Evolutionary conservation across 345 rosid genomes (phyloP).

Genomic region (Gossypium thurberi): DNA sequence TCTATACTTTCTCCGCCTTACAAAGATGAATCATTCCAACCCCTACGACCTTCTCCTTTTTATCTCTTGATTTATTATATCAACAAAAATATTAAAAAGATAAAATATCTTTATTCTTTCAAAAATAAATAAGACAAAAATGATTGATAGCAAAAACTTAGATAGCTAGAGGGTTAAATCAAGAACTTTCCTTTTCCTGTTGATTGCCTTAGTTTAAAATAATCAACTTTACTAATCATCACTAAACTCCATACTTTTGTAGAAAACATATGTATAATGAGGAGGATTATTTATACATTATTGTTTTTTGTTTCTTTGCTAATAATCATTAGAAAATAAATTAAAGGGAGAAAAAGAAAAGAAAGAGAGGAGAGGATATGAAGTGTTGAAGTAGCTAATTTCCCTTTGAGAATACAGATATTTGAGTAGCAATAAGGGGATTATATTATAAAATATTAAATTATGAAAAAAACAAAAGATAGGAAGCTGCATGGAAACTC

Average conservation of each 20-base stretch:
- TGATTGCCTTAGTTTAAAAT: background rate
- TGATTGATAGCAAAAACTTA: background rate
- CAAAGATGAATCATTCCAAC: too few species aligned
- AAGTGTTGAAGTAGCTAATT: background rate
- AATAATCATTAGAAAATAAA: background rate
- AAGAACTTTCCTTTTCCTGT: background rate
- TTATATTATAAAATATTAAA: background rate
- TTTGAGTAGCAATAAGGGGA: background rate
- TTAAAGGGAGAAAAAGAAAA: too few species aligned
- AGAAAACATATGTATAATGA: background rate
- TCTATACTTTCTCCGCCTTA: too few species aligned
- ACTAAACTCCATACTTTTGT: background rate
- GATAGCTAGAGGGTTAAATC: background rate
- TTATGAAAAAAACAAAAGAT: background rate
- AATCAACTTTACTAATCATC: background rate
- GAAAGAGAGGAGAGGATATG: background rate
- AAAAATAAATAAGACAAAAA: background rate
- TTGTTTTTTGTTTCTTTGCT: background rate
- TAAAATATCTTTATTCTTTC: too few species aligned
- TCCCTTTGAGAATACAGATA: background rate
- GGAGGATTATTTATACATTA: background rate
- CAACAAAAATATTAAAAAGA: too few species aligned
- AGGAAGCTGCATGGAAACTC: constrained; percentile 14
- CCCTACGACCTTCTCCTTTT: too few species aligned
- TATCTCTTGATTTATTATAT: too few species aligned